These are phyloP conservation scores for Arthrobotrys pseudoclavata DNA, from an alignment of 2,329 filamentous ascomycete genomes.

Conservation along the genomic window DNA sequence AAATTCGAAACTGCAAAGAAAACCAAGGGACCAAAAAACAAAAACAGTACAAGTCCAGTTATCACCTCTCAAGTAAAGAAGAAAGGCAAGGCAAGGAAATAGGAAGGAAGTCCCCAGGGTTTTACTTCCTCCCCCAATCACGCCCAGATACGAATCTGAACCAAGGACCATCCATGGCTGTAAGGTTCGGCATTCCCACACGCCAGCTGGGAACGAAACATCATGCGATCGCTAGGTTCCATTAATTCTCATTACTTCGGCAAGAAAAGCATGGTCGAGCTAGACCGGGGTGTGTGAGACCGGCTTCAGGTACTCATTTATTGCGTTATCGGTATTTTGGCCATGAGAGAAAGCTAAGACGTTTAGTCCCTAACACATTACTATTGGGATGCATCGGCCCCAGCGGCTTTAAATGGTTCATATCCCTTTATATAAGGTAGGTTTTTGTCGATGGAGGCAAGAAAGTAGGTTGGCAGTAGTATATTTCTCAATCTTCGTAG, in stretches of 20 bases:
- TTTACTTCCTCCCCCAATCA: constrained; percentile 8
- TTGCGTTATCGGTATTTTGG: constrained; percentile 46
- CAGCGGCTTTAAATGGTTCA: constrained; percentile 10
- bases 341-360: constrained; percentile 6
- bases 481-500: not conserved
- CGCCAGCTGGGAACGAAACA: constrained; percentile 42
- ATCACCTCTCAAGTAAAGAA: not conserved
- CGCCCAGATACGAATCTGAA: constrained; percentile 19
- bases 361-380: not conserved
- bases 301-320: constrained; percentile 8
- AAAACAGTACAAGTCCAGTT: not conserved
- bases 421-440: constrained; percentile 38
- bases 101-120: constrained; percentile 34
- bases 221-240: constrained; percentile 44
- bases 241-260: constrained; percentile 39
- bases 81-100: constrained; percentile 5
- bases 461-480: not conserved
- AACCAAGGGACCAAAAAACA: constrained; percentile 8
- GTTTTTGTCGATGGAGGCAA: not conserved
- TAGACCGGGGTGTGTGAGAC: not conserved
- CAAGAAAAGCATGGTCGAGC: constrained; percentile 33
- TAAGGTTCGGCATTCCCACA: constrained; percentile 36
- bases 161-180: constrained; percentile 39
- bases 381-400: not conserved
- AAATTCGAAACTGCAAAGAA: constrained; percentile 10